Conservation (phyloP, 208 protist species). For the Balamuthia mandrillaris region DNA sequence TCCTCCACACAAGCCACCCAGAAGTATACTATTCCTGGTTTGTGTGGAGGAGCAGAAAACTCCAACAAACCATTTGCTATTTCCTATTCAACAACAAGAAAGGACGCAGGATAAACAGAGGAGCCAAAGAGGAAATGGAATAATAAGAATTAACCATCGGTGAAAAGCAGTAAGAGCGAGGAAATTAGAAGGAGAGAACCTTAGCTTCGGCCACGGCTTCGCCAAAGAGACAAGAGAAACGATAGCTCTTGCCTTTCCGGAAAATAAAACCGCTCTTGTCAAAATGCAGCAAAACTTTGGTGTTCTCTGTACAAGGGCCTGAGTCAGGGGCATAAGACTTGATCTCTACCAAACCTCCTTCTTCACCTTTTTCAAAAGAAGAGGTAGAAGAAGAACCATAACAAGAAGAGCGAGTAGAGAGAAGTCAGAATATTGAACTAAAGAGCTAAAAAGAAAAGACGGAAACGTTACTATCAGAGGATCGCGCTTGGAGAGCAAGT, state of each 20-base stretch:
- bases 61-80: constrained; percentile 2
- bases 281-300: too few species aligned
- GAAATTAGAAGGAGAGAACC: background rate
- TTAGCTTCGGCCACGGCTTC: background rate
- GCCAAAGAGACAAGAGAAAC: constrained; percentile 41
- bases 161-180: background rate
- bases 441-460: too few species aligned
- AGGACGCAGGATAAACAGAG: too few species aligned
- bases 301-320: too few species aligned
- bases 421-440: too few species aligned
- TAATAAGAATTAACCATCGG: background rate
- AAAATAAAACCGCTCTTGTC: constrained; percentile 25
- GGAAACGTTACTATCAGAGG: too few species aligned
- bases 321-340: too few species aligned
- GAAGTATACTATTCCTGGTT: constrained; percentile 38
- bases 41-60: constrained; percentile 15
- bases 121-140: background rate
- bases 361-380: too few species aligned
- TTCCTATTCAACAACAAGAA: background rate
- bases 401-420: too few species aligned
- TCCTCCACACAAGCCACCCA: constrained; percentile 37
- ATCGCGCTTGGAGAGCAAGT: too few species aligned
- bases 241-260: constrained; percentile 24
- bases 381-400: too few species aligned
- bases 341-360: too few species aligned